Evolutionary conservation across 108 stramenopile species (phyloP), one percentile per base, ranked within the genome.

Genomic region (Chaetoceros tenuissimus): DNA sequence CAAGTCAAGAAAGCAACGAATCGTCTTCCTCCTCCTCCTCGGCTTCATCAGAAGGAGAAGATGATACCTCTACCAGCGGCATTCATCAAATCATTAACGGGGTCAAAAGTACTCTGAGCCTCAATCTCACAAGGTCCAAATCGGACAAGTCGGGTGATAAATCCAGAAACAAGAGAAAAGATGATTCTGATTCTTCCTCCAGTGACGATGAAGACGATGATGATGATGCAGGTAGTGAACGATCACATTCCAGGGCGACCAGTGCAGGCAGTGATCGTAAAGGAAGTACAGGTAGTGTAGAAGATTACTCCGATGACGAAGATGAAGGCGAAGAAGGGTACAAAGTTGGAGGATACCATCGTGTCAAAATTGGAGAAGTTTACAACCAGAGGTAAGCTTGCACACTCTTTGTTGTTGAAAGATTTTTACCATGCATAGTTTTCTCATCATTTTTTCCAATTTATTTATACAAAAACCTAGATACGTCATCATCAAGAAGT

Each of bases 281-380:
- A n/a, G n/a, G n/a, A n/a, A n/a, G n/a, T n/a, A n/a, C n/a, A n/a
- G 88, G 78, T 47, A 84, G 82, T 25, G 88, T 72, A 22, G 89
- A 94, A 64, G 95, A 96, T 64, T 94, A 96, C 56, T 78, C 92
- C 0, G 95, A 96, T 68, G 95, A 96, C 52, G 95, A 94, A 70
- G 85, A 89, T 53, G 95, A 96, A 57, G 93, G 92, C 24, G 82
- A 81, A 46, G 89, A 89, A 34, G 90, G 89, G 17, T 96, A 94
- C 68, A 85, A 84, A 46, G 72, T 81, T 16, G 97, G 97, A 28
- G 97, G 97, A 8, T 98, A 98, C 67, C 95, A 97, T 66, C 91
- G 83, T 17, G 96, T 98, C 24, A 87, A 87, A 64, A 57, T 95
- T 50, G 94, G 93, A 23, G 96, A 98, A 60, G 83, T 96, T 40